Conservation (phyloP, 257 asterid species). For the Scutellaria minor region DNA sequence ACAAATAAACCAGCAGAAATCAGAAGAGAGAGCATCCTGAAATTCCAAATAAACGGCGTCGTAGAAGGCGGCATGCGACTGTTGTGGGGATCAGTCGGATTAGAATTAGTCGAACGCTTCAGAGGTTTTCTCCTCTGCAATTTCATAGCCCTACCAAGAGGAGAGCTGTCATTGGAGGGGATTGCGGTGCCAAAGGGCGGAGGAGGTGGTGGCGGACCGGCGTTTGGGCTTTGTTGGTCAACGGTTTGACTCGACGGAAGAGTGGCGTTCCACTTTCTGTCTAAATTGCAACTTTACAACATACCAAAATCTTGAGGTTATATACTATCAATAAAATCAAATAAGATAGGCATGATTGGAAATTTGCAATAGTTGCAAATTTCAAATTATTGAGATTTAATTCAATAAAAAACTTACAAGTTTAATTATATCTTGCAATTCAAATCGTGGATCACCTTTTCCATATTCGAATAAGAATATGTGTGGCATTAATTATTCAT, state of each 20-base stretch:
- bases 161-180: constrained; percentile 35
- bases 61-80: constrained; percentile 41
- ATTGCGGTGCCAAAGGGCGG: constrained; percentile 14
- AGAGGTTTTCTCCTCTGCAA: constrained; percentile 48
- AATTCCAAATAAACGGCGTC: constrained; percentile 41
- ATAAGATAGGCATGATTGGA: too few relatives aligned
- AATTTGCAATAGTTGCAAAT: too few relatives aligned
- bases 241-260: constrained; percentile 33
- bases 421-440: too few relatives aligned
- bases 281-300: background rate
- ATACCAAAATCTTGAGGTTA: too few relatives aligned
- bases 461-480: too few relatives aligned
- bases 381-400: too few relatives aligned
- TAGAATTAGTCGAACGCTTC: constrained; percentile 38
- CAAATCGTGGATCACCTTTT: too few relatives aligned
- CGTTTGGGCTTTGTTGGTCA: constrained; percentile 24
- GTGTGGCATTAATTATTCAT: too few relatives aligned
- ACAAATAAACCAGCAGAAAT: constrained; percentile 42
- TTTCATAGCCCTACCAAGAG: constrained; percentile 45
- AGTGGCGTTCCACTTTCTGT: background rate
- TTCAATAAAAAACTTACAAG: too few relatives aligned
- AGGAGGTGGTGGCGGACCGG: constrained; percentile 23
- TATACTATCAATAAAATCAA: too few relatives aligned
- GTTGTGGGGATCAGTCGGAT: constrained; percentile 34
- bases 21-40: constrained; percentile 41